Base-by-base conservation (phyloP, 495 filamentous ascomycete genomes). In the Penicillium coprophilum region DNA sequence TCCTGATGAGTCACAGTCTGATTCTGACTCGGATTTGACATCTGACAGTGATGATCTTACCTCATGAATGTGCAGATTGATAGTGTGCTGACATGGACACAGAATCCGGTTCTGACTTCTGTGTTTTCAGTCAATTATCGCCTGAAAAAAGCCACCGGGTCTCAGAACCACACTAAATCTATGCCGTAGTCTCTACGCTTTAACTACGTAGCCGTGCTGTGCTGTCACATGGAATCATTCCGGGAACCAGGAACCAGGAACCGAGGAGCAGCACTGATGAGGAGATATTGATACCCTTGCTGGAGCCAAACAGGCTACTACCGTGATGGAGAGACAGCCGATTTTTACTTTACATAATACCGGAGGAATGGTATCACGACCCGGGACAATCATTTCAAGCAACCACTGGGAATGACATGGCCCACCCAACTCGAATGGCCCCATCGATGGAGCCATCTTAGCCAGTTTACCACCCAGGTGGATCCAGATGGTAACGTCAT, bases 401-500 rank as follows among this genome's bases (percentile, higher is more conserved):
- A 45, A 23, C 27, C 51, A n/a, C 51, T 15, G 20, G 17, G 4
- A 1, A 10, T 40, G 17, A 32, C 34, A 32, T n/a, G 15, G 24
- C 38, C 38, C 50, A 41, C 49, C 21, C 46, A 19, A 30, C 19
- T 21, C 9, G 24, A 52, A 41, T 17, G 23, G n/a, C 36, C 20
- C 20, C 27, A 41, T 51, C 34, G 9, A 31, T 28, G 41, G 36
- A 17, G 20, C 27, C 32, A 27, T 31, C 38, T 9, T 11, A 52
- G 23, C 34, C 39, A 51, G 46, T n/a, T 32, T 23, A 21, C 28
- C 30, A 20, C 8, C 15, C 21, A 31, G 11, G 11, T 13, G 9
- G 38, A 52, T 52, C 34, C 31, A 52, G n/a, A 28, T 11, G 31
- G 32, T 19, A 46, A 54, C 52, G 52, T 54, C 52, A 54, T 54